Evolutionary conservation across 1,139 yeast genomes (phyloP).

Genomic region (Geotrichum australiense): DNA sequence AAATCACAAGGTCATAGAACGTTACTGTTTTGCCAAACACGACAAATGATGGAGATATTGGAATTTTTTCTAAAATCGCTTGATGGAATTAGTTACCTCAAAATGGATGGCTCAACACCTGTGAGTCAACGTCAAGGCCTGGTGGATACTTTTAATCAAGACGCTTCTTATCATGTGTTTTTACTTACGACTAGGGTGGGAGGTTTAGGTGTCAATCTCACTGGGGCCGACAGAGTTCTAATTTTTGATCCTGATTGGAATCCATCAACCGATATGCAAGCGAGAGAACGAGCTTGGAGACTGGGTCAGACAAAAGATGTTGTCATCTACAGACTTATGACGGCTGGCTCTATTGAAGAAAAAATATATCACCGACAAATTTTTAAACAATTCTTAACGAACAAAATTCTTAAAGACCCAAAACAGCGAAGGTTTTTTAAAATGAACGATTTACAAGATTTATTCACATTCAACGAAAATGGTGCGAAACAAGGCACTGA

Average conservation of each 20-base stretch:
- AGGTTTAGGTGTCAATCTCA: slow-evolving; percentile 86
- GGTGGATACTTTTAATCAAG: slow-evolving; percentile 73
- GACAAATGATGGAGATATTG: slow-evolving; percentile 87
- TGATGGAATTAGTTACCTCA: slow-evolving; percentile 45
- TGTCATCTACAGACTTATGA: slow-evolving; percentile 85
- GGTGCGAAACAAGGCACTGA: slow-evolving; percentile 54
- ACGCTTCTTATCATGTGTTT: slow-evolving; percentile 54
- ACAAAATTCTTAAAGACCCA: slow-evolving; percentile 91
- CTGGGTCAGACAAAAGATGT: slow-evolving; percentile 92
- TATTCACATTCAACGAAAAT: slow-evolving; percentile 79
- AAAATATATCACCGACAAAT: slow-evolving; percentile 95
- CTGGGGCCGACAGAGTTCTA: slow-evolving; percentile 93
- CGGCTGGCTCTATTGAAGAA: slow-evolving; percentile 94
- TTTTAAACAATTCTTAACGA: slow-evolving; percentile 88
- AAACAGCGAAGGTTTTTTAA: slow-evolving; percentile 90
- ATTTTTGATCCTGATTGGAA: slow-evolving; percentile 98
- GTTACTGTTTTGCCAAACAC: slow-evolving; percentile 79
- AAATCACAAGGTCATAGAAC: slow-evolving; percentile 68
- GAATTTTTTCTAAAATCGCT: slow-evolving; percentile 51
- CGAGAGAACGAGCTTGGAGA: slow-evolving; percentile 96
- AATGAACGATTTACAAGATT: slow-evolving; percentile 82
- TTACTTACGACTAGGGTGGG: slow-evolving; percentile 91
- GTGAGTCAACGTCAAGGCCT: slow-evolving; percentile 66
- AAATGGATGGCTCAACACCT: slow-evolving; percentile 95
- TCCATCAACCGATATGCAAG: slow-evolving; percentile 95